Evolutionary conservation across 257 asterid species (phyloP).

Genomic region (Capsicum chinense): DNA sequence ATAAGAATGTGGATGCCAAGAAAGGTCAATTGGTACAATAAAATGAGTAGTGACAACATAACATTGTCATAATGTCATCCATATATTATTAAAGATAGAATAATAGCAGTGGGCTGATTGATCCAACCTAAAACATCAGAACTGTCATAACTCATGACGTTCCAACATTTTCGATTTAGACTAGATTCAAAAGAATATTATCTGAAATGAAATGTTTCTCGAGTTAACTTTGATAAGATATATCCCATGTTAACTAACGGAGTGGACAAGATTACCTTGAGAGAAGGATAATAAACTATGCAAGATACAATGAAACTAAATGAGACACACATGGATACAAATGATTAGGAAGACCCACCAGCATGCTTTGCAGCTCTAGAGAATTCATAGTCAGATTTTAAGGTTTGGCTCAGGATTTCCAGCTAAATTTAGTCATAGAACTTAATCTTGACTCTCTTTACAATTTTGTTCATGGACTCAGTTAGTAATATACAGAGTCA

Average conservation of each 20-base stretch:
- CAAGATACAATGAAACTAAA: neutral
- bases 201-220: neutral
- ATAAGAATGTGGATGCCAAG: constrained; percentile 3
- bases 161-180: neutral
- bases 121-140: constrained; percentile 13
- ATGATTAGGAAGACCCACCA: constrained; percentile 19
- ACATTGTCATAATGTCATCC: neutral
- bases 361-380: constrained; percentile 13
- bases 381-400: constrained; percentile 17
- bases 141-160: neutral
- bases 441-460: neutral
- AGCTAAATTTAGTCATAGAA: no score
- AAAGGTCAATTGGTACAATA: constrained; percentile 14
- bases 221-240: constrained; percentile 17
- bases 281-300: constrained; percentile 2
- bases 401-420: neutral
- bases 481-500: neutral
- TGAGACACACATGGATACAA: neutral
- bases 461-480: neutral
- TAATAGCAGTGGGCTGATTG: neutral
- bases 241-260: constrained; percentile 7
- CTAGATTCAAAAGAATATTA: constrained; percentile 4
- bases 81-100: neutral
- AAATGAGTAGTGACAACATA: neutral
- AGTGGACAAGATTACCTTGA: neutral